These are phyloP conservation scores for Picochlorum costavermella DNA, from an alignment of 139 green algal species.

Conservation along the genomic window DNA sequence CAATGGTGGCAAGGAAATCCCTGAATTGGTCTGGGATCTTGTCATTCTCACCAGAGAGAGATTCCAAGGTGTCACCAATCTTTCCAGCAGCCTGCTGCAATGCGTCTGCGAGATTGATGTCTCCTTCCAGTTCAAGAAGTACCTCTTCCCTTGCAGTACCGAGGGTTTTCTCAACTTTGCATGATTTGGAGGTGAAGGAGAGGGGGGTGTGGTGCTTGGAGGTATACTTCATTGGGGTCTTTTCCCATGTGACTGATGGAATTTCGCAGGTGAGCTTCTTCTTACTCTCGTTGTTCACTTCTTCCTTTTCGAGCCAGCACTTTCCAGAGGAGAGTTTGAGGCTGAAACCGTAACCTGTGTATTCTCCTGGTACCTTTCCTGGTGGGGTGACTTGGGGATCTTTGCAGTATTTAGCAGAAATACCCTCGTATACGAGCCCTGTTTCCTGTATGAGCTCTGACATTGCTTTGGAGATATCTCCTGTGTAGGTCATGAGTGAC, in stretches of 20 bases:
- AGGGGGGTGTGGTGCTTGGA: constrained; percentile 15
- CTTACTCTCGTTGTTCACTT: background rate
- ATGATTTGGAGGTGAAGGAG: constrained; percentile 17
- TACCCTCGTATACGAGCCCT: background rate
- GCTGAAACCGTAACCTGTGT: background rate
- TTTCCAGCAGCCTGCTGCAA: background rate
- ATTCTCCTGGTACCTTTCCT: constrained; percentile 14
- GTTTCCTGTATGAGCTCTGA: background rate
- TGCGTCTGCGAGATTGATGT: background rate
- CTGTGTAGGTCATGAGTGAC: background rate
- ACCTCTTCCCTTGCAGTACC: constrained; percentile 18
- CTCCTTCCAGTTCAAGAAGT: constrained; percentile 27
- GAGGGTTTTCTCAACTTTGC: constrained; percentile 26
- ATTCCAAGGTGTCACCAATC: background rate
- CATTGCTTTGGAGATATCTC: background rate
- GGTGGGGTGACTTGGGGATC: background rate
- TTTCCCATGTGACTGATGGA: constrained; percentile 16
- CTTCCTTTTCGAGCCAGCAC: background rate
- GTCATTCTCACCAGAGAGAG: background rate
- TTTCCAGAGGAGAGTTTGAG: background rate
- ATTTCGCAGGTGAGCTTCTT: constrained; percentile 19
- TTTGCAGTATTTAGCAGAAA: constrained; percentile 9
- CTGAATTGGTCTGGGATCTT: background rate
- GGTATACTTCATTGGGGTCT: constrained; percentile 13
- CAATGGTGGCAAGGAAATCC: background rate